Evolutionary conservation across 1,139 yeast species (phyloP).

Genomic region (Pichia sp.): DNA sequence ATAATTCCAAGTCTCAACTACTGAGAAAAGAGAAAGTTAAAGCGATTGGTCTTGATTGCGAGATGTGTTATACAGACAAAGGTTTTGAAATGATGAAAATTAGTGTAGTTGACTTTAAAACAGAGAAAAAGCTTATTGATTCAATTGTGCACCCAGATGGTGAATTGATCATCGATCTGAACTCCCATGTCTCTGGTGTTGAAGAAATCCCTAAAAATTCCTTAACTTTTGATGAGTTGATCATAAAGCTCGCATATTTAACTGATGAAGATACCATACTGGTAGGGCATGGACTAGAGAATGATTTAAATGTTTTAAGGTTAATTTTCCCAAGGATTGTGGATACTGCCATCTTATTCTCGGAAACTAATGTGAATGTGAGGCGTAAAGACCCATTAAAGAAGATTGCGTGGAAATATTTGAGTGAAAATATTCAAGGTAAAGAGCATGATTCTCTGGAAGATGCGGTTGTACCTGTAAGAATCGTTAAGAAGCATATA

Average conservation of each 20-base stretch:
- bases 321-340: constrained; percentile 64
- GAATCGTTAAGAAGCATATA: constrained; percentile 46
- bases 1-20: constrained; percentile 7
- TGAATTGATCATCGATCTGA: constrained; percentile 59
- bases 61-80: constrained; percentile 84
- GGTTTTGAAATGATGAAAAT: constrained; percentile 85
- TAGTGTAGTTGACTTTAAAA: constrained; percentile 72
- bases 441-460: constrained; percentile 90
- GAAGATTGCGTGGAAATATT: constrained; percentile 59
- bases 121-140: constrained; percentile 59
- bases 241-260: constrained; percentile 39
- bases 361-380: constrained; percentile 46
- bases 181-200: constrained; percentile 84
- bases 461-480: constrained; percentile 83
- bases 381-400: constrained; percentile 61
- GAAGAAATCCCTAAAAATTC: constrained; percentile 49
- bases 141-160: constrained; percentile 72
- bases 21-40: constrained; percentile 22
- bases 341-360: constrained; percentile 79
- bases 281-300: constrained; percentile 91
- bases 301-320: constrained; percentile 79
- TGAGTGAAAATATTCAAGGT: constrained; percentile 67
- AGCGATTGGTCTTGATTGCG: constrained; percentile 88
- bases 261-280: constrained; percentile 63
- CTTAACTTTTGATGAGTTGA: constrained; percentile 49